Evolutionary conservation across 495 filamentous ascomycete species (phyloP).

Genomic region (Peziza echinospora): DNA sequence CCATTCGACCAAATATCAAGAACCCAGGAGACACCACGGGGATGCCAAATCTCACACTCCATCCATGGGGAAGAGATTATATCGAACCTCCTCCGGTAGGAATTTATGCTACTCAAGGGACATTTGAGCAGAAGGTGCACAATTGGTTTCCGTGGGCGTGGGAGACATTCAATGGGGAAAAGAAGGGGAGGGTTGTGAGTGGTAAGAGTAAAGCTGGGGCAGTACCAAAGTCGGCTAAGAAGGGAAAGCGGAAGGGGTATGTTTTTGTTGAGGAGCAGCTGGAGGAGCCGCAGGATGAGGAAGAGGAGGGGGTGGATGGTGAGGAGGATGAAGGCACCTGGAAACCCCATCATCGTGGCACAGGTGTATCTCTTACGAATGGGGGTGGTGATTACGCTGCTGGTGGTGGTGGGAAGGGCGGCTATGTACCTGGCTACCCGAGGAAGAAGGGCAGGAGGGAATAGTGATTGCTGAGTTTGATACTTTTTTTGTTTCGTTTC

Average conservation of each 20-base stretch:
- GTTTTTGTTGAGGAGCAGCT: neutral
- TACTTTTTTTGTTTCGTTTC: no score
- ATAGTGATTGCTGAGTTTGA: no score
- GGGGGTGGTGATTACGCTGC: neutral
- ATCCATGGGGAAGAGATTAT: neutral
- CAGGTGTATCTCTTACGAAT: neutral
- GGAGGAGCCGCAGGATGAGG: neutral
- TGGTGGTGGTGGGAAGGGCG: neutral
- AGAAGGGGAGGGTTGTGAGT: no score
- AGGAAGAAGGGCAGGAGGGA: no score
- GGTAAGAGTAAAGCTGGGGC: no score
- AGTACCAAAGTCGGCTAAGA: no score
- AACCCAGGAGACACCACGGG: neutral
- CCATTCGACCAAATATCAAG: no score
- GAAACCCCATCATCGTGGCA: neutral
- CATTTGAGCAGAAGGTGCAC: neutral
- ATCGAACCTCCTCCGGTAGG: neutral
- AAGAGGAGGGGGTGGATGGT: neutral
- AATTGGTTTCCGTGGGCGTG: neutral
- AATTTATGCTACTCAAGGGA: neutral
- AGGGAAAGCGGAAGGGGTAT: no score
- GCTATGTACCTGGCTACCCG: no score
- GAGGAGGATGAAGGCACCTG: neutral
- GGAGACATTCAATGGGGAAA: no score
- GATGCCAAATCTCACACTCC: neutral